Evolutionary conservation across 805 yeast species (phyloP).

Genomic region (Suhomyces vadensis): DNA sequence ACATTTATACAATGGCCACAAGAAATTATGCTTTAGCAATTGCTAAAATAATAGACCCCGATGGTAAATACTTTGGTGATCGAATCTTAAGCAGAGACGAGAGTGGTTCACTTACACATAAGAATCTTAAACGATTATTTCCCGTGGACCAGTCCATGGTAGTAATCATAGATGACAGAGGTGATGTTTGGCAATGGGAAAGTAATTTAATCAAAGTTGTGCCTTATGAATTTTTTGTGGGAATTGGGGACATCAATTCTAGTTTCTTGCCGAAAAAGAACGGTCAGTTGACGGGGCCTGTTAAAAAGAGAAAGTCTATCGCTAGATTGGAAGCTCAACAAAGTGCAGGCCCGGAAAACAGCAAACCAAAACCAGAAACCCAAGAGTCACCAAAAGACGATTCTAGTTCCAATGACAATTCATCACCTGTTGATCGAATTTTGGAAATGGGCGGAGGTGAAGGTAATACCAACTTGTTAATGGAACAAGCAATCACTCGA

Average conservation of each 20-base stretch:
- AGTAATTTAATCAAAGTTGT: constrained; percentile 86
- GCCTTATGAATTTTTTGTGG: constrained; percentile 94
- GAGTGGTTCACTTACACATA: constrained; percentile 88
- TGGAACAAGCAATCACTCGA: constrained; percentile 61
- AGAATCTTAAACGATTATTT: constrained; percentile 81
- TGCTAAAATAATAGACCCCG: constrained; percentile 89
- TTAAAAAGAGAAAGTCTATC: constrained; percentile 57
- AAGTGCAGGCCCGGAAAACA: constrained; percentile 15
- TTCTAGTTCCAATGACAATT: constrained; percentile 12
- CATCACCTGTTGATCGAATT: constrained; percentile 51
- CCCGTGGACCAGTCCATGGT: constrained; percentile 98
- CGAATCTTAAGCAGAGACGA: constrained; percentile 91
- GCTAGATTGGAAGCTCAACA: constrained; percentile 53
- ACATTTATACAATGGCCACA: constrained; percentile 98
- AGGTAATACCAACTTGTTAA: constrained; percentile 48
- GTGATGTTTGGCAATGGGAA: constrained; percentile 99
- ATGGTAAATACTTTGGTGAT: constrained; percentile 83
- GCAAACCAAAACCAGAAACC: constrained; percentile 12
- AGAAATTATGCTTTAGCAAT: constrained; percentile 87
- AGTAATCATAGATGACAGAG: constrained; percentile 93
- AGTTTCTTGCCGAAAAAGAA: constrained; percentile 84
- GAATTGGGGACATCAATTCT: constrained; percentile 95
- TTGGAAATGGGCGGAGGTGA: constrained; percentile 52
- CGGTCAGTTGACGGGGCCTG: constrained; percentile 57
- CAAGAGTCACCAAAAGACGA: constrained; percentile 15